Conservation (phyloP, 2,329 filamentous ascomycete genomes). For the Xenoacremonium recifei region DNA sequence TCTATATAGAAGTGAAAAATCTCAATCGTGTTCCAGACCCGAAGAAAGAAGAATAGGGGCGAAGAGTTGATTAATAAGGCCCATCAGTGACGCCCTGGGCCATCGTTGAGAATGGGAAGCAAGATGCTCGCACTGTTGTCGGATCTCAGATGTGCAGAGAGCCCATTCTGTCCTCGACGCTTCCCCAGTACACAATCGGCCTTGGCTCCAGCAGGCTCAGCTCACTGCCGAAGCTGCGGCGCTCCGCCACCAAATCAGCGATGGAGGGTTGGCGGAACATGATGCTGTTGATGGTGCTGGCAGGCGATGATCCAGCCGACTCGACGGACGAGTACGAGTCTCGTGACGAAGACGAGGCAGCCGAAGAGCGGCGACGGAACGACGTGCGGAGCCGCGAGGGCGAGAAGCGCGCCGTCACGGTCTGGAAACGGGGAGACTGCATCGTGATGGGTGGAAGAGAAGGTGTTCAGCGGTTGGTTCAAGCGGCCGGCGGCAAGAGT, state of each 20-base stretch:
- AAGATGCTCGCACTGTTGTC: too few relatives aligned
- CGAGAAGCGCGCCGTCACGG: constrained; percentile 51
- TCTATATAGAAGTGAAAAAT: too few relatives aligned
- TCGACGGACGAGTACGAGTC: constrained; percentile 42
- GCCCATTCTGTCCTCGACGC: constrained; percentile 59
- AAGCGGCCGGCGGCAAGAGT: background rate
- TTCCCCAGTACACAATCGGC: constrained; percentile 62
- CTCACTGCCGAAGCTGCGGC: constrained; percentile 49
- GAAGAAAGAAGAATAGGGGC: too few relatives aligned
- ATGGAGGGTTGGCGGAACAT: constrained; percentile 58
- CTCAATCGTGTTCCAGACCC: too few relatives aligned
- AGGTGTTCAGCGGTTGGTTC: background rate
- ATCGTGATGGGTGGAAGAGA: constrained; percentile 6
- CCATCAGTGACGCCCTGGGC: too few relatives aligned
- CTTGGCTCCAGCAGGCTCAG: constrained; percentile 60
- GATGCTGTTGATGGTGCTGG: constrained; percentile 57
- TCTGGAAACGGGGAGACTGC: constrained; percentile 44
- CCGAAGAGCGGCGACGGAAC: constrained; percentile 50
- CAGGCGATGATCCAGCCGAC: constrained; percentile 43
- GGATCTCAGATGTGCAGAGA: constrained; percentile 26
- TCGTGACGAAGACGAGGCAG: constrained; percentile 35
- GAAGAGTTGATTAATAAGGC: too few relatives aligned
- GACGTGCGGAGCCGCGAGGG: constrained; percentile 49
- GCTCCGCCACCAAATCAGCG: constrained; percentile 57
- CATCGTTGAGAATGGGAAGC: too few relatives aligned